Percentiles rank a stretch among this genome's conserved stretches.
Conservation (phyloP, 176 grass and related monocot species). For the Dendrocalamus sinicus region DNA sequence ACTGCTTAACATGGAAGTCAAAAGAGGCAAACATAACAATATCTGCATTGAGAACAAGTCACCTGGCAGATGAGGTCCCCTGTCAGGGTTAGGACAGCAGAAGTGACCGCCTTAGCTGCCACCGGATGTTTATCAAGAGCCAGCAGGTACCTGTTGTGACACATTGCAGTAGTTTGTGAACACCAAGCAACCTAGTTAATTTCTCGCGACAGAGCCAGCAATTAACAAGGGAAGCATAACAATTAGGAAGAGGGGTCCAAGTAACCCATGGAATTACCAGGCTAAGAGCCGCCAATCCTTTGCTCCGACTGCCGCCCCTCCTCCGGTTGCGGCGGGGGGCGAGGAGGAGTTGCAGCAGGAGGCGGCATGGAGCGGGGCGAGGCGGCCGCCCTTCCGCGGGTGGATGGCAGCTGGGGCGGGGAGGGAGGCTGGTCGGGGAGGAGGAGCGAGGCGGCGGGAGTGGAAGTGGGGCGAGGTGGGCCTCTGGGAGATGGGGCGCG, state of each 20-base stretch:
- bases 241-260: not conserved
- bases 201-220: conserved; percentile 4
- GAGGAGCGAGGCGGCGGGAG: not conserved
- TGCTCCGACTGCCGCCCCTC: not conserved
- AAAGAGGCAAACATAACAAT: not conserved
- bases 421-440: not conserved
- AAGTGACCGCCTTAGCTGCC: conserved; percentile 49
- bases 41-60: not conserved
- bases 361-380: not conserved
- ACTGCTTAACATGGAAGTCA: not conserved
- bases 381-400: not conserved
- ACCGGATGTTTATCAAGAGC: conserved; percentile 68
- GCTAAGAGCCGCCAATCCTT: conserved; percentile 18
- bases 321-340: not conserved
- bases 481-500: not conserved
- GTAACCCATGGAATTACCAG: not conserved
- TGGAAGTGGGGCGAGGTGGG: not conserved
- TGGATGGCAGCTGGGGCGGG: not conserved
- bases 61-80: conserved; percentile 84
- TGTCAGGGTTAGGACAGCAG: conserved; percentile 58
- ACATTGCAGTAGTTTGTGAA: not conserved
- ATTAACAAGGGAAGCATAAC: not conserved
- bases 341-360: not conserved
- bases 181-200: not conserved
- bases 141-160: conserved; percentile 48